Evolutionary conservation across 176 grass and related monocot species (phyloP).

Genomic region (Guadua angustifolia): DNA sequence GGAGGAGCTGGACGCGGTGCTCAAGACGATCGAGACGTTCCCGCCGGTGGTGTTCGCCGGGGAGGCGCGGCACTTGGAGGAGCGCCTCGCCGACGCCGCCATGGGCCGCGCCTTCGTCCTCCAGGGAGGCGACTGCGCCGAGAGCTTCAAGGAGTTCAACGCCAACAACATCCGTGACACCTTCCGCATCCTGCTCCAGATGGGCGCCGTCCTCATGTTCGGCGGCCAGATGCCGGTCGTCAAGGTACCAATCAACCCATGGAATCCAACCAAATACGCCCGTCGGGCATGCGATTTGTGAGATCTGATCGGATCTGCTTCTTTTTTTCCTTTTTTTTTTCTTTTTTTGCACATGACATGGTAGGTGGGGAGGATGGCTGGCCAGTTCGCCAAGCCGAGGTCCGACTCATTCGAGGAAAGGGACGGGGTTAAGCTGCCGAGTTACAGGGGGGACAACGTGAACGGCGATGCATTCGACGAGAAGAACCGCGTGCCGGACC

Average conservation of each 20-base stretch:
- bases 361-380: conserved; percentile 94
- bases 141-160: conserved; percentile 99
- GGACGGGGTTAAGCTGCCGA: conserved; percentile 88
- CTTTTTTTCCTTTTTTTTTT: background rate
- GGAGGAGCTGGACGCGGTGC: conserved; percentile 73
- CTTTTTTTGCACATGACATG: background rate
- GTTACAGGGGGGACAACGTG: conserved; percentile 96
- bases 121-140: conserved; percentile 93
- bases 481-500: conserved; percentile 81
- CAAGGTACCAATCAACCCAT: conserved; percentile 55
- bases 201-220: conserved; percentile 98
- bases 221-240: conserved; percentile 89
- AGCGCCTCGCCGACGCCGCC: conserved; percentile 83
- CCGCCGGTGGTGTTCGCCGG: conserved; percentile 92
- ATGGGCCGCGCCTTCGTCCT: conserved; percentile 87
- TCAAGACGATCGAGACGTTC: conserved; percentile 88
- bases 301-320: conserved; percentile 57
- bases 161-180: conserved; percentile 97
- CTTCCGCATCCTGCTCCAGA: conserved; percentile 95
- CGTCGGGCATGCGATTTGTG: background rate
- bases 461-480: conserved; percentile 76
- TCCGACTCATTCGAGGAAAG: conserved; percentile 74
- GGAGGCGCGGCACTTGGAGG: conserved; percentile 86
- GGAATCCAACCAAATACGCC: background rate
- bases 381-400: conserved; percentile 94